Base-by-base conservation (phyloP, 2,329 filamentous ascomycete species). In the Neospermospora avenae region DNA sequence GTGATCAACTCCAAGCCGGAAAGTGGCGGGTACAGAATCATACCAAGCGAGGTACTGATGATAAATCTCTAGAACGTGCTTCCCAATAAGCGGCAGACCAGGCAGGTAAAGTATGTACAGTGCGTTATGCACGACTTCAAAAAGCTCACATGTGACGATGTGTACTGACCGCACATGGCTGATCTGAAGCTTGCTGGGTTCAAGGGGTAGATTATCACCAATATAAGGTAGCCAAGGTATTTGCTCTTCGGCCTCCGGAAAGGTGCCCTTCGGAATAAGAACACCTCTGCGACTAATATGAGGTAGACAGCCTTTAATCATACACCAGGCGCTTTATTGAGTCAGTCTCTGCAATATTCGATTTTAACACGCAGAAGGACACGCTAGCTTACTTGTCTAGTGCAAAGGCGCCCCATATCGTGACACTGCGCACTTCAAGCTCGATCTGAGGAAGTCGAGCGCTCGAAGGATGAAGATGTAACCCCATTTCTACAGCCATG, bases 41-140 rank as follows among this genome's bases (percentile, higher is more conserved):
- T 90, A 90, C 88, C 88, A 92, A 55, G 84, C 81, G 16, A 89
- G 78, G 66, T 89, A 91, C 66, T 85, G 81, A 0, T 81, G 84
- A 65, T 91, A 90, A 34, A 84, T 84, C 49, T 78, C 79, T 10
- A 90, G 76, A 1, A 91, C 75, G 39, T 84, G 82, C 41, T 81
- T 80, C 64, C 85, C 85, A 0, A 84, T 88, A 48, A 31, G 91
- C 77, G 6, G 83, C 0, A 88, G 88, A 3, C 28, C 1, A 31
- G 28, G 28, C 28, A 88, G 86, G 69, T 90, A 88, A n/a, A 91
- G 80, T 42, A 89, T 81, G 69, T 70, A 71, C 28, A 67, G 42
- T 14, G 61, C 72, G 77, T 88, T 82, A 70, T 90, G 89, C 1
- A 90, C 84, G 1, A 91, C 81, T 73, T 91, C 87, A 63, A 86